Percentiles rank a stretch among this genome's conserved stretches.
Evolutionary conservation across 352 stramenopile genomes (phyloP).

Genomic region (Globisporangium middletonii): DNA sequence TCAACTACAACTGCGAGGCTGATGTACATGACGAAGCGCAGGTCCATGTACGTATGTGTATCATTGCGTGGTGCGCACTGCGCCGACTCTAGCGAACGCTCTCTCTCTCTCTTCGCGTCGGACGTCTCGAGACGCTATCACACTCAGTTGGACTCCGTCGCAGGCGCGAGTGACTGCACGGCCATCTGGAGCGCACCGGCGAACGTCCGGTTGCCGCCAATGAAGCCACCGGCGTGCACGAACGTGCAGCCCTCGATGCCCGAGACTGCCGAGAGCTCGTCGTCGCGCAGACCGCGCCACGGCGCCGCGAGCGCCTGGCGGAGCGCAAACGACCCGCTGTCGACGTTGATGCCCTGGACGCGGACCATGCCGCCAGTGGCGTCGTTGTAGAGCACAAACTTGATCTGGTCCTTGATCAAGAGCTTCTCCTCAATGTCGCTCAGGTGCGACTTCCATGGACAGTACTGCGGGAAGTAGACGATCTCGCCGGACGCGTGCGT

Average conservation of each 20-base stretch:
- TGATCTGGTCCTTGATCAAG: conserved; percentile 85
- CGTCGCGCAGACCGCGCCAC: conserved; percentile 94
- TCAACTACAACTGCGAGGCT: too few species aligned
- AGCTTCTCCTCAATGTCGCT: conserved; percentile 95
- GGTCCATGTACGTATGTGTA: too few species aligned
- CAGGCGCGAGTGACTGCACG: conserved; percentile 35
- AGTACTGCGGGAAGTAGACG: conserved; percentile 89
- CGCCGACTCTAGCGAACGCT: too few species aligned
- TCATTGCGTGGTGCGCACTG: too few species aligned
- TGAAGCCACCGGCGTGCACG: conserved; percentile 98
- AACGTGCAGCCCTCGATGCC: conserved; percentile 95
- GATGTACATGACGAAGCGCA: too few species aligned
- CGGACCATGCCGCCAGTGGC: conserved; percentile 90
- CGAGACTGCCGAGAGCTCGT: conserved; percentile 79
- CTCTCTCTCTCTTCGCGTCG: too few species aligned
- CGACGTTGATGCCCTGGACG: conserved; percentile 94
- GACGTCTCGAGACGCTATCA: too few species aligned
- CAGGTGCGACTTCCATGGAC: conserved; percentile 95
- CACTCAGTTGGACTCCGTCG: conserved; percentile 1
- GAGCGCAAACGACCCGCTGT: conserved; percentile 91
- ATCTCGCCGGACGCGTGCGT: conserved; percentile 92
- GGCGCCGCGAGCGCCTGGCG: conserved; percentile 85
- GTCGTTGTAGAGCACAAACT: conserved; percentile 98
- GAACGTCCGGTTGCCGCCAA: conserved; percentile 95
- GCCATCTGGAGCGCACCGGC: conserved; percentile 96